These are phyloP conservation scores for Acanthamoeba lenticulata DNA, from an alignment of 208 protist genomes.

Conservation along the genomic window DNA sequence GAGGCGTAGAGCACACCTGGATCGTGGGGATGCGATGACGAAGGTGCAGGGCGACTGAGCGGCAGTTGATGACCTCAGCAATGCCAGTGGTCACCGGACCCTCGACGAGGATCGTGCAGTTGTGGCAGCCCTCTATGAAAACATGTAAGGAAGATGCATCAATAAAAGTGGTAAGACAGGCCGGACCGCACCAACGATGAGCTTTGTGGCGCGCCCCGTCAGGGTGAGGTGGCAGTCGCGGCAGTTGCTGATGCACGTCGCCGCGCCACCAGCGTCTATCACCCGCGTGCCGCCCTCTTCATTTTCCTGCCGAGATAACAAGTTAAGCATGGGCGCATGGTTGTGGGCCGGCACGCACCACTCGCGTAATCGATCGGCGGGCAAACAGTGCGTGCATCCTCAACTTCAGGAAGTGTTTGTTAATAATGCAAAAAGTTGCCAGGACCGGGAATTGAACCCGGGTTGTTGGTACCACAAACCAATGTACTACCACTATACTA, in stretches of 20 bases:
- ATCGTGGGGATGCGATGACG: neutral
- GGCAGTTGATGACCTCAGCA: slow-evolving; percentile 22
- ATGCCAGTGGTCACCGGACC: neutral
- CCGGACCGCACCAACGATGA: neutral
- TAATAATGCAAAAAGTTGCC: slow-evolving; percentile 14
- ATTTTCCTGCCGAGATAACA: neutral
- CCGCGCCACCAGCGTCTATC: neutral
- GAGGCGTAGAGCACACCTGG: neutral
- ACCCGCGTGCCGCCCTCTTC: neutral
- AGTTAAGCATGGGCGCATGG: neutral
- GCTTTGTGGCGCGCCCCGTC: neutral
- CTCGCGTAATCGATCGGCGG: no score
- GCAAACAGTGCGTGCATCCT: no score
- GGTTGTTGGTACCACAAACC: slow-evolving; percentile 61
- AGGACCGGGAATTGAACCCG: slow-evolving; percentile 58
- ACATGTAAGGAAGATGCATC: neutral
- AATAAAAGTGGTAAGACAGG: neutral
- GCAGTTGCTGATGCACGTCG: neutral
- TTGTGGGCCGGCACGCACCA: no score
- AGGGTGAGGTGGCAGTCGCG: neutral
- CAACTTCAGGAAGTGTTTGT: no score
- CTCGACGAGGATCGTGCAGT: neutral
- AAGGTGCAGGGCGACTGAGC: neutral
- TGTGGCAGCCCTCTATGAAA: neutral
- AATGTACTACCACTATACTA: slow-evolving; percentile 67